phyloP scores from a whole-genome alignment of 2,329 filamentous ascomycete species.

The Fusarium dimerum region DNA sequence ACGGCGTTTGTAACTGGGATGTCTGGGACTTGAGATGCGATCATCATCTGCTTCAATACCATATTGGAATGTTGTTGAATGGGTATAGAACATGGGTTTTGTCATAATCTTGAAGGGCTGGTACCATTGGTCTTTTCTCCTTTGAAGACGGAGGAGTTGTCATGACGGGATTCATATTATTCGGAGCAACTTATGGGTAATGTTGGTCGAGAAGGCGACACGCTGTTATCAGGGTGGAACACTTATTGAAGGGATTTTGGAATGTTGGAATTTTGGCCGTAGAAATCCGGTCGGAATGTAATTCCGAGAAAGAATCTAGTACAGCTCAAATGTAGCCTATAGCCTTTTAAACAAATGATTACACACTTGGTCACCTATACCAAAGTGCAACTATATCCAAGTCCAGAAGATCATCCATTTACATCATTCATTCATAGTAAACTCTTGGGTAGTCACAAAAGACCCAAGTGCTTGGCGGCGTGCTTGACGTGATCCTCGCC shows the following conservation, averaged over 20 bases:
- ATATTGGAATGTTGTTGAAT: neutral
- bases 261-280: neutral
- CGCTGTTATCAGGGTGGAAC: neutral
- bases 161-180: neutral
- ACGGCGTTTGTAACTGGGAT: neutral
- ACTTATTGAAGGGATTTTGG: neutral
- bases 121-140: neutral
- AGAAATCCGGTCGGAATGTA: neutral
- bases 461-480: conserved; percentile 77
- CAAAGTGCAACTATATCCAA: neutral
- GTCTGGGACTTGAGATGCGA: neutral
- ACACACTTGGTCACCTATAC: neutral
- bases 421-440: conserved; percentile 13
- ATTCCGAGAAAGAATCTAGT: neutral
- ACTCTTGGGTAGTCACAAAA: conserved; percentile 33
- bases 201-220: neutral
- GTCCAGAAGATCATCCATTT: neutral
- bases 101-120: neutral
- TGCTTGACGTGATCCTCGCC: conserved; percentile 88
- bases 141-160: neutral
- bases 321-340: neutral
- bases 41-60: neutral
- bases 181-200: neutral
- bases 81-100: neutral
- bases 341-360: neutral